Conservation (phyloP, 768 basidiomycete genomes). For the Lyophyllum decastes region DNA sequence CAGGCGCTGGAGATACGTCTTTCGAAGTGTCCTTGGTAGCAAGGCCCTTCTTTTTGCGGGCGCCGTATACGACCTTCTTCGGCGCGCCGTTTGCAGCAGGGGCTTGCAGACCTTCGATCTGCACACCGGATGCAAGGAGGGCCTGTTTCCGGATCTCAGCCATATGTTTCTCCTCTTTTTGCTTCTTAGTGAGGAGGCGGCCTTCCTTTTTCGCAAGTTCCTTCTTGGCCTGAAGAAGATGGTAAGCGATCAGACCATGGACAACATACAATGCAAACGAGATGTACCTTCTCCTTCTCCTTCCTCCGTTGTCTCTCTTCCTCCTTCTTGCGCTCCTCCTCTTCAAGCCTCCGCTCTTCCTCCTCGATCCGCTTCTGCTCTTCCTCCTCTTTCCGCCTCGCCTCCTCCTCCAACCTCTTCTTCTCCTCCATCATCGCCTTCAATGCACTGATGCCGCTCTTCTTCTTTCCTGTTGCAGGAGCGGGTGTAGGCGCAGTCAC, state of each 20-base stretch:
- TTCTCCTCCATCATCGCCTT: constrained; percentile 93
- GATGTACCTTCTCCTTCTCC: constrained; percentile 81
- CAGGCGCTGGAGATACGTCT: constrained; percentile 53
- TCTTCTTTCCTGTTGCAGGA: constrained; percentile 61
- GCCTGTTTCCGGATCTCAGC: constrained; percentile 92
- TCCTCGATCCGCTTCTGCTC: constrained; percentile 83
- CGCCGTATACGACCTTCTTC: constrained; percentile 83
- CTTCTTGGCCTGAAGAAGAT: constrained; percentile 73
- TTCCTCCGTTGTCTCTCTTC: constrained; percentile 84
- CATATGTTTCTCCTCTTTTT: constrained; percentile 89
- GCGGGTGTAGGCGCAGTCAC: constrained; percentile 42
- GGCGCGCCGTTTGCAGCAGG: constrained; percentile 40
- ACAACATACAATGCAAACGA: constrained; percentile 2
- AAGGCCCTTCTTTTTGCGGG: constrained; percentile 76
- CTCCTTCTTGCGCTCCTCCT: constrained; percentile 76
- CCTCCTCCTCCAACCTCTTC: constrained; percentile 87
- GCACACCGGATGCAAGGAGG: constrained; percentile 84
- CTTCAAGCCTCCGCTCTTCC: constrained; percentile 77
- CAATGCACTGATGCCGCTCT: constrained; percentile 78
- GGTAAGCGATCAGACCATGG: constrained; percentile 2
- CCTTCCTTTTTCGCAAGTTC: constrained; percentile 95
- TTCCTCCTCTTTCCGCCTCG: constrained; percentile 69
- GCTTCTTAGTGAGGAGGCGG: constrained; percentile 92
- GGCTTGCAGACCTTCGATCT: constrained; percentile 87
- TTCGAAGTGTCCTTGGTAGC: constrained; percentile 46